Evolutionary conservation across 331 rosid species (phyloP).

Genomic region (Spiraea crenata): DNA sequence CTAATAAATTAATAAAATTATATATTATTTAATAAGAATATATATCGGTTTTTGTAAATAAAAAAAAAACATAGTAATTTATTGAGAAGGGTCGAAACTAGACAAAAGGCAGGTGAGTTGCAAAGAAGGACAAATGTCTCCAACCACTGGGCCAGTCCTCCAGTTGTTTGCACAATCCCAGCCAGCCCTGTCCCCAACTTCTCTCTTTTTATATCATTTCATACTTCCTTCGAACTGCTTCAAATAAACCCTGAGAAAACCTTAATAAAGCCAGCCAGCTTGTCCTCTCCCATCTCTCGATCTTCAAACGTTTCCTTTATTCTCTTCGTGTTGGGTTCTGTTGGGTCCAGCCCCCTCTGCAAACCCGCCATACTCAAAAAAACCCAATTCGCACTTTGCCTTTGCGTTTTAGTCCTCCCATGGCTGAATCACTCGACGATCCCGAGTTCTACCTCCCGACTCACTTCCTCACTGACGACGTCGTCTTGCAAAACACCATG

Average conservation of each 20-base stretch:
- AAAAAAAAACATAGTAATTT: background rate
- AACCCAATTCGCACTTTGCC: background rate
- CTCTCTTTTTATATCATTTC: background rate
- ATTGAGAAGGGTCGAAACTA: background rate
- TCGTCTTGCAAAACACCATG: background rate
- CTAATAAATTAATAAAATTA: no score
- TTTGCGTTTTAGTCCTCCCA: background rate
- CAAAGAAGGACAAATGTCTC: constrained; percentile 32
- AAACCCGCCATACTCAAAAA: constrained; percentile 34
- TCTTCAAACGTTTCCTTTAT: background rate
- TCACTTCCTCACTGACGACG: constrained; percentile 25
- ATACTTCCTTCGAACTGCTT: constrained; percentile 35
- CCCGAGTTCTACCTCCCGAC: constrained; percentile 46
- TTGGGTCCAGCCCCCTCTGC: constrained; percentile 48
- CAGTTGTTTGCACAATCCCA: constrained; percentile 47
- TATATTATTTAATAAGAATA: background rate
- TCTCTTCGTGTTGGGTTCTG: background rate
- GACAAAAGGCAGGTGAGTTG: constrained; percentile 24
- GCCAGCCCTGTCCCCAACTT: background rate
- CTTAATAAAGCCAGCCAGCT: constrained; percentile 69
- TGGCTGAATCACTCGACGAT: constrained; percentile 36
- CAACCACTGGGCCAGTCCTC: constrained; percentile 42
- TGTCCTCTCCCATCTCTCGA: constrained; percentile 52
- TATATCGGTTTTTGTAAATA: background rate
- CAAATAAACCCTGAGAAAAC: constrained; percentile 43